These are phyloP conservation scores for Botrytis hyacinthi DNA, from an alignment of 2,329 filamentous ascomycete species.

Conservation along the genomic window DNA sequence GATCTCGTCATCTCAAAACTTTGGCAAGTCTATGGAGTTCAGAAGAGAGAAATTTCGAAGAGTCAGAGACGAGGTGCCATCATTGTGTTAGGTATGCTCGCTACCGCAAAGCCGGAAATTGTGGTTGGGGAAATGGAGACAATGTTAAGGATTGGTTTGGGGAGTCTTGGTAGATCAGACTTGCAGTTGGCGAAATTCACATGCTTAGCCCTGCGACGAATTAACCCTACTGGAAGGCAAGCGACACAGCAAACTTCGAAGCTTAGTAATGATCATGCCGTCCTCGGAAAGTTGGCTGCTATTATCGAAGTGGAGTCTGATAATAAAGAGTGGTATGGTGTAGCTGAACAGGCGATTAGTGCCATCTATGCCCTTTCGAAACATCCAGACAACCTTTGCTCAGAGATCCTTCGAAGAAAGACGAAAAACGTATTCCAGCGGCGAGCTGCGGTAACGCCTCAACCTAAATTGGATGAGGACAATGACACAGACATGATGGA, in stretches of 20 bases:
- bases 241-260: slow-evolving; percentile 68
- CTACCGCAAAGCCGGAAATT: slow-evolving; percentile 87
- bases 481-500: slow-evolving; percentile 37
- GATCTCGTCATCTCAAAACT: slow-evolving; percentile 86
- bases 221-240: slow-evolving; percentile 81
- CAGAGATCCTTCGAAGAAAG: slow-evolving; percentile 83
- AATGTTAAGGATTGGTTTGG: slow-evolving; percentile 87
- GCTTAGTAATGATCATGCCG: slow-evolving; percentile 87
- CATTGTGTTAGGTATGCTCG: slow-evolving; percentile 95
- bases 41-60: slow-evolving; percentile 88
- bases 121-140: slow-evolving; percentile 93
- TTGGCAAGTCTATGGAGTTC: slow-evolving; percentile 96
- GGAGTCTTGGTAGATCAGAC: slow-evolving; percentile 74
- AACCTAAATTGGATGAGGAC: neutral
- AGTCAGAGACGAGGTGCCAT: slow-evolving; percentile 90
- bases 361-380: slow-evolving; percentile 94
- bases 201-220: slow-evolving; percentile 86
- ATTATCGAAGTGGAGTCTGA: slow-evolving; percentile 84
- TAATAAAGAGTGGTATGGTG: slow-evolving; percentile 93
- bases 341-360: slow-evolving; percentile 93
- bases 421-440: slow-evolving; percentile 73
- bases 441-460: slow-evolving; percentile 27
- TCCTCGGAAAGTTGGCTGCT: slow-evolving; percentile 74
- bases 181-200: slow-evolving; percentile 91
- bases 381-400: slow-evolving; percentile 90